Conservation (phyloP, 192 early-diverging fungal genomes). For the Coemansia sp. region DNA sequence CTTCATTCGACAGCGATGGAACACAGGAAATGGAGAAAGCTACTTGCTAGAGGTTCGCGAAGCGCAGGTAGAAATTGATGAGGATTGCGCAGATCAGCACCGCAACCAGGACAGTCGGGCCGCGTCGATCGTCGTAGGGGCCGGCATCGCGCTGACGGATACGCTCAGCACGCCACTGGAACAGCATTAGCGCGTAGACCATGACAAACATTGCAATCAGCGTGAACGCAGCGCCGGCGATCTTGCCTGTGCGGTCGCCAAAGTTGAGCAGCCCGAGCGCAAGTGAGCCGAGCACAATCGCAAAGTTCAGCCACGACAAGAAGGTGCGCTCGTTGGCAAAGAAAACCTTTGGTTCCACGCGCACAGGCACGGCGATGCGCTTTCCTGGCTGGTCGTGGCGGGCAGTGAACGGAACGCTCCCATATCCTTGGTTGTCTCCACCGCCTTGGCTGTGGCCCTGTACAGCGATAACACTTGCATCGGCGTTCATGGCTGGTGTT, state of each 20-base stretch:
- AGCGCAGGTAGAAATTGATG: constrained; percentile 72
- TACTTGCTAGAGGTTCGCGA: constrained; percentile 19
- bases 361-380: constrained; percentile 75
- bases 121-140: constrained; percentile 77
- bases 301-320: constrained; percentile 86
- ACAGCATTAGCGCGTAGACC: constrained; percentile 76
- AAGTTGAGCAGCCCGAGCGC: constrained; percentile 83
- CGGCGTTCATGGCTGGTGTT: constrained; percentile 33
- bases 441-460: constrained; percentile 39
- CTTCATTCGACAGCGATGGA: not conserved
- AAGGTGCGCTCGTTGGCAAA: constrained; percentile 96
- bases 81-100: constrained; percentile 69
- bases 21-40: not conserved
- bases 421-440: constrained; percentile 20
- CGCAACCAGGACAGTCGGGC: constrained; percentile 71
- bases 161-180: constrained; percentile 73
- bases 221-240: constrained; percentile 72
- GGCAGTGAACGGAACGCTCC: constrained; percentile 33
- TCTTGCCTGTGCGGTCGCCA: constrained; percentile 72
- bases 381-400: constrained; percentile 52
- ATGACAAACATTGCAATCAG: constrained; percentile 73
- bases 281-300: constrained; percentile 73
- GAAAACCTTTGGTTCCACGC: constrained; percentile 91
- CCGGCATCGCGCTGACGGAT: constrained; percentile 69
- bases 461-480: constrained; percentile 52